Evolutionary conservation across 106 monocot species (phyloP), one percentile per base, ranked within the genome.

Genomic region (Gastrodia elata): DNA sequence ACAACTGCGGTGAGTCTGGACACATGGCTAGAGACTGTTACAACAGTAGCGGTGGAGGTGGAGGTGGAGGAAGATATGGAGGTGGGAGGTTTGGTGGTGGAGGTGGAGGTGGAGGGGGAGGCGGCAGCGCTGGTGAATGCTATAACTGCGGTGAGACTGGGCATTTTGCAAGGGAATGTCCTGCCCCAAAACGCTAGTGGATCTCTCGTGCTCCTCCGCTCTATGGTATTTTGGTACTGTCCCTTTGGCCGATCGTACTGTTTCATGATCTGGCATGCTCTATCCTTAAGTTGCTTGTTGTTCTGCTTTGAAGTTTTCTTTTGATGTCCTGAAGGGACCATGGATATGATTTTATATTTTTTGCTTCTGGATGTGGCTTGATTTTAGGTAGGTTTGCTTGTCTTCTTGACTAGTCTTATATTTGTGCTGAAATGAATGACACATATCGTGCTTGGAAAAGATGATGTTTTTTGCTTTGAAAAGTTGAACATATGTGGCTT

Each of bases 1-100:
- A 85, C 74, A 82, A 71, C 36, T 84, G 88, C 52, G 84, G 84
- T 8, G 65, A 70, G 64, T 56, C 41, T 1, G 88, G 84, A 2
- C 84, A 84, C 49, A 70, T 81, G 28, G 84, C 84, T n/a, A 81
- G 84, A 59, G 81, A 85, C 32, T 85, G 84, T 49, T 69, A 38
- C 40, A 39, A 39, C 25, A 72, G 13, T 49, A 74, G 18, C 32
- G 73, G 68, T 15, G 79, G 68, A 10, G 78, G 59, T 42, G 71
- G 26, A 3, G 85, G 79, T 4, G 72, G 75, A 22, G 82, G 78
- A 18, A 67, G 67, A 37, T 67, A 67, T 38, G 67, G 67, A 5
- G 37, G 67, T 22, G 44, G 42, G 0, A 49, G 80, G 22, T 67
- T 56, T 6, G 57, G 44, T 0, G 28, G 61, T 2, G 59, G 59